These are phyloP conservation scores for Eudorina sp. DNA, from an alignment of 139 green algal species.

Conservation along the genomic window DNA sequence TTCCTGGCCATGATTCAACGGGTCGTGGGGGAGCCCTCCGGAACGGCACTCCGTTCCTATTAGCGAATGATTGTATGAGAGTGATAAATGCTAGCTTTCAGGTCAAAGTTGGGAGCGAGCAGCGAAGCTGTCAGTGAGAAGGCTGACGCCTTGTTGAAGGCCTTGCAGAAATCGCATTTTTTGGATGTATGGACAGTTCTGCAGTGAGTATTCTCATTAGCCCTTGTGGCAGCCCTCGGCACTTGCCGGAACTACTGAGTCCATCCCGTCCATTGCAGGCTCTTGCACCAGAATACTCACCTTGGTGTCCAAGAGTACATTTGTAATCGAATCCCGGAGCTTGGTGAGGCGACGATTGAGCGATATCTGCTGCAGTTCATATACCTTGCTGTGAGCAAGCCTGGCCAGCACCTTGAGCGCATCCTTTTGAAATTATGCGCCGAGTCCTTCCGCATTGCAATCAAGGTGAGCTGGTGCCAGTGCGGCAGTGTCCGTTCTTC, in stretches of 20 bases:
- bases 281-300: constrained; percentile 84
- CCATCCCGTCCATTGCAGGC: constrained; percentile 62
- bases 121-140: not conserved
- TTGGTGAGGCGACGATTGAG: constrained; percentile 85
- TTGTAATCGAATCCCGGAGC: constrained; percentile 88
- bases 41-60: too few relatives aligned
- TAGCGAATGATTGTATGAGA: too few relatives aligned
- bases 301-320: constrained; percentile 91
- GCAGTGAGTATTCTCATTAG: constrained; percentile 62
- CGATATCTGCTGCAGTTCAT: constrained; percentile 91
- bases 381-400: constrained; percentile 79
- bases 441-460: constrained; percentile 85
- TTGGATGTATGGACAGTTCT: constrained; percentile 94
- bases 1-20: constrained; percentile 1
- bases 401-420: constrained; percentile 76
- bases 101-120: not conserved
- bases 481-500: too few relatives aligned
- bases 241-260: too few relatives aligned
- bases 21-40: not conserved
- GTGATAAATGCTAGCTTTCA: too few relatives aligned
- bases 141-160: constrained; percentile 82
- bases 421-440: constrained; percentile 86
- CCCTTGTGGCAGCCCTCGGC: too few relatives aligned
- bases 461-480: constrained; percentile 91
- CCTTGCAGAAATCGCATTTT: constrained; percentile 91